Conservation (phyloP, 495 filamentous ascomycete species). For the Talaromyces borbonicus region DNA sequence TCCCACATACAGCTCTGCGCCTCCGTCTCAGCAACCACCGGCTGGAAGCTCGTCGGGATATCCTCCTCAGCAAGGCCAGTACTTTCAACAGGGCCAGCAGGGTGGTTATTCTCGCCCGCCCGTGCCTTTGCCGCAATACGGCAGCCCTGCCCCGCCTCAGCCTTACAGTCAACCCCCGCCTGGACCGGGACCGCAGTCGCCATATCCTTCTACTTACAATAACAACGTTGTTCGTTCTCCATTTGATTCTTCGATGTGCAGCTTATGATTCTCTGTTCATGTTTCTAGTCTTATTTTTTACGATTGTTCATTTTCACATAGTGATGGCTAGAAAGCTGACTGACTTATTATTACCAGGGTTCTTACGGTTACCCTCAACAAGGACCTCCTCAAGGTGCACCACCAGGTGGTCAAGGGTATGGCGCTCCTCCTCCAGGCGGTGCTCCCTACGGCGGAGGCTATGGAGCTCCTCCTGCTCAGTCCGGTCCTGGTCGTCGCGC, state of each 20-base stretch:
- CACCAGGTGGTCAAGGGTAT: conserved; percentile 25
- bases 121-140: conserved; percentile 1
- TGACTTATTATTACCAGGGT: conserved; percentile 11
- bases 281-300: conserved; percentile 4
- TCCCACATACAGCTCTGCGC: conserved; percentile 7
- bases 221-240: conserved; percentile 8
- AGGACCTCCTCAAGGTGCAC: not conserved
- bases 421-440: conserved; percentile 12
- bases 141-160: conserved; percentile 10
- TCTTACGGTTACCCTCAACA: conserved; percentile 10
- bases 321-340: conserved; percentile 9
- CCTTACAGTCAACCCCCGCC: conserved; percentile 15
- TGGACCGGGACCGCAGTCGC: conserved; percentile 17
- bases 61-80: conserved; percentile 16
- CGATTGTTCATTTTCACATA: conserved; percentile 2
- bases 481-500: conserved; percentile 17
- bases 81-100: conserved; percentile 5
- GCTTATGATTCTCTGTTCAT: no score
- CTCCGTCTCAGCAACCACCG: conserved; percentile 16
- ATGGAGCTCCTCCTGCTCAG: conserved; percentile 12
- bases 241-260: not conserved
- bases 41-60: conserved; percentile 22
- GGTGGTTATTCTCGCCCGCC: conserved; percentile 3
- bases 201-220: conserved; percentile 23
- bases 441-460: conserved; percentile 7